A percentile compares a stretch with the other conserved stretches of the same genome.
Conservation (phyloP, 139 green algal genomes). For the Micractinium sp. region DNA sequence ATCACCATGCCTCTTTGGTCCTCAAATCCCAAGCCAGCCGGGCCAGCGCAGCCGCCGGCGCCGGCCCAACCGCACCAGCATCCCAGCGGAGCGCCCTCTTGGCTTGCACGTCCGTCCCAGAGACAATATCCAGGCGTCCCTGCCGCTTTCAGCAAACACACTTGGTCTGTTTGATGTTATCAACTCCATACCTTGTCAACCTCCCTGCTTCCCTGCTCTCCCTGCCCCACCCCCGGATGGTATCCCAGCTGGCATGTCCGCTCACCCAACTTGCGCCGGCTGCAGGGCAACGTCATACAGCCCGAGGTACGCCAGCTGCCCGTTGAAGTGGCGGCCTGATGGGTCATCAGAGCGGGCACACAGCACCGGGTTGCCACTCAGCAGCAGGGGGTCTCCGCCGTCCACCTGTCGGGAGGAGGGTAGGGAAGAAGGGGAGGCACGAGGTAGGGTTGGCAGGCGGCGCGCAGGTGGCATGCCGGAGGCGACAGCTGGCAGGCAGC, state of each 20-base stretch:
- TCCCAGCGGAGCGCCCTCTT: no score
- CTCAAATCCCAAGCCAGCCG: no score
- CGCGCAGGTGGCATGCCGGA: background rate
- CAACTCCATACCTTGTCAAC: no score
- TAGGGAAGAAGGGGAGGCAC: background rate
- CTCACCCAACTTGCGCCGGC: background rate
- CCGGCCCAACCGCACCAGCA: no score
- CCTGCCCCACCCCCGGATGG: background rate
- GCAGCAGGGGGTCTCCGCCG: constrained; percentile 41
- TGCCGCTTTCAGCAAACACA: no score
- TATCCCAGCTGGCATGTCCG: background rate
- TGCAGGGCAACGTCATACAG: constrained; percentile 40
- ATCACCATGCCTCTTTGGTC: no score
- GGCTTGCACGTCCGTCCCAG: no score
- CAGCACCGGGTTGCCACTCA: constrained; percentile 53
- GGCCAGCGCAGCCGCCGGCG: no score
- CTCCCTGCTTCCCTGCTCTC: background rate
- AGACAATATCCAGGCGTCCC: no score
- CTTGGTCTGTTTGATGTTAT: no score
- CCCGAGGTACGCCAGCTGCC: constrained; percentile 46
- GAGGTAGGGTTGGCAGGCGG: background rate
- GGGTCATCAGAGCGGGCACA: constrained; percentile 50
- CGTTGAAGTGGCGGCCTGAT: constrained; percentile 39
- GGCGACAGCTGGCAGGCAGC: no score
- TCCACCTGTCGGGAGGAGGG: background rate